Percentiles rank a stretch among this genome's conserved stretches.
Conservation (phyloP, 1,284 basidiomycete genomes). For the Ustilago trichophora region DNA sequence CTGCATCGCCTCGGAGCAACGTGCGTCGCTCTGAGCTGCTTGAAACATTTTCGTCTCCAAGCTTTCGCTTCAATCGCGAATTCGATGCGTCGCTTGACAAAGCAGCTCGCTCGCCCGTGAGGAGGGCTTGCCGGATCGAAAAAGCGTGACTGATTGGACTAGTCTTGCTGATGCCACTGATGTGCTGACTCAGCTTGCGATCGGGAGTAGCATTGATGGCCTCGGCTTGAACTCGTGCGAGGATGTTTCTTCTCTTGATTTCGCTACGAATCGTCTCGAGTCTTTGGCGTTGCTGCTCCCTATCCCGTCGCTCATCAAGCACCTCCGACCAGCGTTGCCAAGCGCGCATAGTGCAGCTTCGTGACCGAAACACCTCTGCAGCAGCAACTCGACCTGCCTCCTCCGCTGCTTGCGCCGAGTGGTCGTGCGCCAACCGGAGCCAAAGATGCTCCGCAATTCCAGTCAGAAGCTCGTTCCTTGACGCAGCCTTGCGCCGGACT, state of each 20-base stretch:
- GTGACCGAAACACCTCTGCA: conserved; percentile 15
- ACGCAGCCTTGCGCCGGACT: conserved; percentile 16
- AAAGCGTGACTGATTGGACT: conserved; percentile 16
- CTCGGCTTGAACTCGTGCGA: conserved; percentile 14
- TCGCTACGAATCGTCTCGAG: conserved; percentile 23
- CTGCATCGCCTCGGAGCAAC: conserved; percentile 6
- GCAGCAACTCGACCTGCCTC: conserved; percentile 13
- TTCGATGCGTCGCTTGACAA: not conserved
- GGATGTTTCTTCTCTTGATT: conserved; percentile 21
- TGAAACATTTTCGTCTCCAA: conserved; percentile 4
- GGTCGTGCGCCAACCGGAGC: conserved; percentile 15
- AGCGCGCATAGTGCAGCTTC: conserved; percentile 9
- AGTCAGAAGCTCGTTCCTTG: conserved; percentile 14
- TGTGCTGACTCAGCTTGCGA: no score
- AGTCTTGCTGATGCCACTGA: not conserved
- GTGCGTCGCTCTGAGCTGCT: not conserved
- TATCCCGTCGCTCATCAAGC: conserved; percentile 20
- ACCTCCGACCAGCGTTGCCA: conserved; percentile 22
- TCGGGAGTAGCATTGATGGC: no score
- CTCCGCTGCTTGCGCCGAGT: conserved; percentile 6
- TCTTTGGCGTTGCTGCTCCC: conserved; percentile 15
- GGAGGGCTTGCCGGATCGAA: conserved; percentile 24
- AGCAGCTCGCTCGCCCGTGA: conserved; percentile 18
- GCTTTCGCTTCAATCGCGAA: conserved; percentile 16
- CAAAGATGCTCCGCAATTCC: conserved; percentile 17